Evolutionary conservation across 306 rosid genomes (phyloP), one percentile per base, ranked within the genome.

Genomic region (Vigna mungo): DNA sequence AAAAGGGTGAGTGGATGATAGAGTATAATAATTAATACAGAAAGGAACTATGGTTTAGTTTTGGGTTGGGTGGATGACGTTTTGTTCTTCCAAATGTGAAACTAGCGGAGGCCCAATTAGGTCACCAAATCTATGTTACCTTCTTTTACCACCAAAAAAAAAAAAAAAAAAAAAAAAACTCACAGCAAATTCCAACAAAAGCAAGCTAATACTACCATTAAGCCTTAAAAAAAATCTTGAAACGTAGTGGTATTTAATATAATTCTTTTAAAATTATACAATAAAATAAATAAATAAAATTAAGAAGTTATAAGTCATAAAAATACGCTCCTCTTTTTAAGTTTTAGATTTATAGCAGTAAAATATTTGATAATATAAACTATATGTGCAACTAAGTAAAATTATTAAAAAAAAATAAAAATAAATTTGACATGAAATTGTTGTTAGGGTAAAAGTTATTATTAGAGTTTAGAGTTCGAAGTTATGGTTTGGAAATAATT

Each of bases 71-170:
- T 17, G 20, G 27, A 8, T 16, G 20, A 23, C 23, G 5, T 3
- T 34, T 14, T 0, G 34, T 0, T 53, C 25, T 25, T 15, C 0
- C 21, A 8, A 16, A 27, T 23, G 18, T n/a, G 44, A 18, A 16
- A 2, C 4, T 0, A 18, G 41, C 20, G 25, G 11, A 37, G 23
- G 64, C 16, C 75, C 16, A 49, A 30, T 81, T 68, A 51, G 78
- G 81, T 53, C 49, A 63, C 49, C 65, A 5, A 64, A 76, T 62
- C 63, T 30, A 1, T 15, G 36, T 1, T 4, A 32, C 59, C 51
- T 6, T 10, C 41, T 23, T 5, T 1, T 34, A 34, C 7, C 46
- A 25, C 23, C n/a, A n/a, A n/a, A n/a, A n/a, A n/a, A n/a, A n/a
- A n/a, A 1, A 6, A 44, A 30, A 7, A 56, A 30, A 7, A 1